Evolutionary conservation across 2,329 filamentous ascomycete species (phyloP).

Genomic region (Fusarium armeniacum): DNA sequence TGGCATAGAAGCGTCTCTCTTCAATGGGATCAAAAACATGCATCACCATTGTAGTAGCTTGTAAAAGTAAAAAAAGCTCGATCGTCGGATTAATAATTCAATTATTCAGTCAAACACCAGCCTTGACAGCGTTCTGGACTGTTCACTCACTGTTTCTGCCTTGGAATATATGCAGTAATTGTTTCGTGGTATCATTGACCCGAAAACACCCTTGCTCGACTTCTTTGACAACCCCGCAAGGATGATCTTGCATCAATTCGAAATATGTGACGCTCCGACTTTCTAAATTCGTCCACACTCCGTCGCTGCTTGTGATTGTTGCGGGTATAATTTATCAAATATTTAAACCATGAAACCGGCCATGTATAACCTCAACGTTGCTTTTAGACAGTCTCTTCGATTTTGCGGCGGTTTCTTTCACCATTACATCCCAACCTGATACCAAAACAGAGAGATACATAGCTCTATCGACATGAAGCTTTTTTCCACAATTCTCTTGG

Average conservation of each 20-base stretch:
- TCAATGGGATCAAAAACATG: too few relatives aligned
- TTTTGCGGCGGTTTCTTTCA: background rate
- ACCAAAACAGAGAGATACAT: too few relatives aligned
- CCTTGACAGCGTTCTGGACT: background rate
- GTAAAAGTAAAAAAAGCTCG: too few relatives aligned
- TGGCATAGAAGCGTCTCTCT: too few relatives aligned
- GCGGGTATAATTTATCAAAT: too few relatives aligned
- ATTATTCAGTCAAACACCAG: too few relatives aligned
- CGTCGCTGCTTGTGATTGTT: background rate
- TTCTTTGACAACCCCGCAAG: background rate
- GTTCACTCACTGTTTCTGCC: background rate
- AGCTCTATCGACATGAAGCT: background rate
- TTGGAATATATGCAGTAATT: background rate
- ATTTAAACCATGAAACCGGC: background rate
- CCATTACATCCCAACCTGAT: background rate
- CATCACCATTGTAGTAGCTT: too few relatives aligned
- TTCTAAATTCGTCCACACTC: background rate
- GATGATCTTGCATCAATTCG: background rate
- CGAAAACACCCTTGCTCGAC: background rate
- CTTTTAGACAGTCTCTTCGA: background rate
- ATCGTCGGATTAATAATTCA: too few relatives aligned
- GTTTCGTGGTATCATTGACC: conserved; percentile 22
- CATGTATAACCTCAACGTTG: background rate
- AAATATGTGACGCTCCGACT: background rate
- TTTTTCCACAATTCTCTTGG: rapidly evolving